phyloP scores from a whole-genome alignment of 345 rosid genomes.

The Bruguiera sexangula region DNA sequence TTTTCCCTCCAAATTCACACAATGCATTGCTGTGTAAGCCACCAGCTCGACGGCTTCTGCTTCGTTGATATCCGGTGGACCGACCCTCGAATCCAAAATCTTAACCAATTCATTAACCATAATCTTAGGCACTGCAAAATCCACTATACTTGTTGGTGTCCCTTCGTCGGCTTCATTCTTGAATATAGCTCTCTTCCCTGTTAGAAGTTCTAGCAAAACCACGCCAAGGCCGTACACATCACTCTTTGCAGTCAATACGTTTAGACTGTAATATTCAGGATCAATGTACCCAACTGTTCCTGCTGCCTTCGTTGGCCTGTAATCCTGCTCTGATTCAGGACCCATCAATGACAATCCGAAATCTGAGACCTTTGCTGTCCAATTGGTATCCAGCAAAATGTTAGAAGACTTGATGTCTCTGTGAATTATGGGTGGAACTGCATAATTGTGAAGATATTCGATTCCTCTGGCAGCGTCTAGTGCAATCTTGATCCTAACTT shows the following conservation, averaged over 20 bases:
- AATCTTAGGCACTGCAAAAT: conserved; percentile 60
- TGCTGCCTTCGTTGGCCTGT: conserved; percentile 60
- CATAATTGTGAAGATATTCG: conserved; percentile 78
- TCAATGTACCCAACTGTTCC: conserved; percentile 92
- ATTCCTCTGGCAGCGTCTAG: conserved; percentile 86
- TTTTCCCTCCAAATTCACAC: conserved; percentile 68
- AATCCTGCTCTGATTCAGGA: conserved; percentile 40
- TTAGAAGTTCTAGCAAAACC: conserved; percentile 68
- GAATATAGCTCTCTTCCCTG: conserved; percentile 72
- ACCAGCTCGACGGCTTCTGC: conserved; percentile 83
- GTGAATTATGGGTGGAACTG: conserved; percentile 84
- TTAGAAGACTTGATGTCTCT: conserved; percentile 83
- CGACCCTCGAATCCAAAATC: conserved; percentile 63
- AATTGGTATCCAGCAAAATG: conserved; percentile 64
- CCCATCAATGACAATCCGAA: conserved; percentile 76
- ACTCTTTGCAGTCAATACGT: conserved; percentile 74
- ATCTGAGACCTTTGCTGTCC: conserved; percentile 85
- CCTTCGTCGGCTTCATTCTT: conserved; percentile 37
- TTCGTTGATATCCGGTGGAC: conserved; percentile 48
- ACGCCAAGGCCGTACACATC: conserved; percentile 92
- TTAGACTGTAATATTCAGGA: conserved; percentile 85
- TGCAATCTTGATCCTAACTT: conserved; percentile 72
- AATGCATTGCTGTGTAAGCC: conserved; percentile 71
- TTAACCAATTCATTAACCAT: conserved; percentile 36
- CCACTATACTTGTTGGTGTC: conserved; percentile 57